Percentiles rank a stretch among this genome's conserved stretches.
Conservation (phyloP, 148 eudicot genomes). For the Diospyros lotus region DNA sequence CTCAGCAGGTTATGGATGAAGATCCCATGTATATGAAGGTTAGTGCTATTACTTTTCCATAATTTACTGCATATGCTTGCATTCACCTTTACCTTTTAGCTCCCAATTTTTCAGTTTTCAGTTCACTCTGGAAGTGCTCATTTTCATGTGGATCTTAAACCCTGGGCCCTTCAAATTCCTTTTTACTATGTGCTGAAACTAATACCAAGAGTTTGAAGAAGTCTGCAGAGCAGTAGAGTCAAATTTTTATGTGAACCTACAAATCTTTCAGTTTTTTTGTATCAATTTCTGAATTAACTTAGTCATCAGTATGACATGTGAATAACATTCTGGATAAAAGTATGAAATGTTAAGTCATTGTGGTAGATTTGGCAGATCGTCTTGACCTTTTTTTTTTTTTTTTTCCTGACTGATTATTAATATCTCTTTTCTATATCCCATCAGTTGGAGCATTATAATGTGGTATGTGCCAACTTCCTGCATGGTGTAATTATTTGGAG, state of each 20-base stretch:
- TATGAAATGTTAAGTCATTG: not conserved
- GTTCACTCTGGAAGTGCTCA: not conserved
- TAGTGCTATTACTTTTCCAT: not conserved
- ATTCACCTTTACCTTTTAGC: not conserved
- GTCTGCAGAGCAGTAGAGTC: not conserved
- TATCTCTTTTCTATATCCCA: too few relatives aligned
- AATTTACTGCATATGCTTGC: not conserved
- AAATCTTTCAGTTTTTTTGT: not conserved
- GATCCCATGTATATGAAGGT: constrained; percentile 92
- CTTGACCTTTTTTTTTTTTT: not conserved
- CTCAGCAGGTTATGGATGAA: constrained; percentile 31
- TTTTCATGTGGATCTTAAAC: not conserved
- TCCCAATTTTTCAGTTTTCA: not conserved
- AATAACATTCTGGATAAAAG: not conserved
- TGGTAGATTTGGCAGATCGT: not conserved
- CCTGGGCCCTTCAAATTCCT: not conserved
- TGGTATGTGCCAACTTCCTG: not conserved
- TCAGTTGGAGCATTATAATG: not conserved
- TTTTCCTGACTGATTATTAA: not conserved
- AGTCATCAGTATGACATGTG: not conserved
- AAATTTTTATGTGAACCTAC: not conserved
- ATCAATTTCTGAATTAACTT: not conserved
- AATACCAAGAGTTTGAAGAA: not conserved
- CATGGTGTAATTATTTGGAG: not conserved
- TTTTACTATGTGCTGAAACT: not conserved